Base-by-base conservation (phyloP, 1,284 basidiomycete genomes). In the Apiotrichum domesticum region DNA sequence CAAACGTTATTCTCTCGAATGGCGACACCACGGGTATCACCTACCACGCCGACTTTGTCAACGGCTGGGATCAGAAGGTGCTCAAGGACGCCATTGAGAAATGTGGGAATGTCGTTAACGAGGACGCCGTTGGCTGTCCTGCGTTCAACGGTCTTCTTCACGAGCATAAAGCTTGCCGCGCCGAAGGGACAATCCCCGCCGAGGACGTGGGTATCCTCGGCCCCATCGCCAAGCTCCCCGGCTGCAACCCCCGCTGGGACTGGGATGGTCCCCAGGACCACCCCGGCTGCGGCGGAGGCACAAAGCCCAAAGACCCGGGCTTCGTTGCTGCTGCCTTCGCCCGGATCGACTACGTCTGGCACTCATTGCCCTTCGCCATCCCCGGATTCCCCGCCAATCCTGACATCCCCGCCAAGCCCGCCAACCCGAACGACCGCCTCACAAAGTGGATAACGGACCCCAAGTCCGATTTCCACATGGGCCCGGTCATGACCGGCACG, bases 171-270 rank as follows among this genome's bases (percentile, higher is more conserved):
- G 13, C 7, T 39, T 54, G 52, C 47, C 54, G 55, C 8, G 33
- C 44, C 47, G 52, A 59, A 51, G 58, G 58, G 34, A 13, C 43
- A 52, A 52, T 56, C 15, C 55, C 52, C 13, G 40, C 43, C 47
- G 58, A 59, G 55, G 58, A 59, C 35, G 34, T 56, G 4, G 58
- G 58, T 4, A 44, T 51, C n/a, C 6, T 35, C 14, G 42, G 54
- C 29, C 52, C 58, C 6, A 37, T 59, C 35, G 14, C 34, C 41
- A 51, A 61, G 32, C 63, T 73, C 1, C 70, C 69, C 11, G 72
- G 72, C 14, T 73, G 69, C 60, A 73, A 73, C 59, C 57, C 61
- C 13, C 56, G 66, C 32, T 73, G 71, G 71, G 52, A 29, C 39
- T 33, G 34, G 46, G 14, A 35, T 21, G 39, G 37, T 39, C 37